Evolutionary conservation across 108 stramenopile genomes (phyloP), one percentile per base, ranked within the genome.

Genomic region (Conticribra weissflogii): DNA sequence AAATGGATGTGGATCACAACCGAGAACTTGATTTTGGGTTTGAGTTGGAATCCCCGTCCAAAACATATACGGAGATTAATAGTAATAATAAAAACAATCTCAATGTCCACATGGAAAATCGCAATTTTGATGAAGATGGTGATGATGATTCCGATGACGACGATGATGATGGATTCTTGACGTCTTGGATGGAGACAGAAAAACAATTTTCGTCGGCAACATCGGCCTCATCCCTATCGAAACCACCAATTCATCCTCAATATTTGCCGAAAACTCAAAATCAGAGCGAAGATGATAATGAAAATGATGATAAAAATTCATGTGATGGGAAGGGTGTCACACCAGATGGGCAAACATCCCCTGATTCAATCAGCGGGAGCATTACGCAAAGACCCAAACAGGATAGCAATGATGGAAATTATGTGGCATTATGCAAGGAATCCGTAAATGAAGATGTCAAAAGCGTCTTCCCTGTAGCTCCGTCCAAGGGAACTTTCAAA

Each of bases 121-220:
- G 12, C 36, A 41, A 41, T 41, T 41, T 41, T 9, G 12, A 41
- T 41, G 36, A 41, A 51, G 60, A 36, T 41, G 25, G 15, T 2
- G 53, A 58, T 25, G 66, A 55, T 8, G 60, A 56, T 27, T 56
- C 47, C 46, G 68, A 77, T 28, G 54, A 58, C 45, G 55, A 53
- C 21, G 53, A 44, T n/a, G 71, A 54, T 0, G 71, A 48, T 25
- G 71, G 61, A 30, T 78, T 78, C 32, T 34, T 78, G 54, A 67
- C 50, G 36, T 69, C 61, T 23, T 69, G 67, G 76, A 14, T 77
- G n/a, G 53, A 22, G n/a, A 54, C 23, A 3, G 3, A 9, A 54
- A 54, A 2, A 18, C 22, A 8, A 23, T 25, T 9, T 41, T 9
- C 36, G 12, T 5, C 36, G 12, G 12, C 5, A 41, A 41, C 36